Percentiles rank a stretch among this genome's conserved stretches.
Evolutionary conservation across 202 grass and related monocot species (phyloP).

Genomic region (Tripidium arundinaceum): DNA sequence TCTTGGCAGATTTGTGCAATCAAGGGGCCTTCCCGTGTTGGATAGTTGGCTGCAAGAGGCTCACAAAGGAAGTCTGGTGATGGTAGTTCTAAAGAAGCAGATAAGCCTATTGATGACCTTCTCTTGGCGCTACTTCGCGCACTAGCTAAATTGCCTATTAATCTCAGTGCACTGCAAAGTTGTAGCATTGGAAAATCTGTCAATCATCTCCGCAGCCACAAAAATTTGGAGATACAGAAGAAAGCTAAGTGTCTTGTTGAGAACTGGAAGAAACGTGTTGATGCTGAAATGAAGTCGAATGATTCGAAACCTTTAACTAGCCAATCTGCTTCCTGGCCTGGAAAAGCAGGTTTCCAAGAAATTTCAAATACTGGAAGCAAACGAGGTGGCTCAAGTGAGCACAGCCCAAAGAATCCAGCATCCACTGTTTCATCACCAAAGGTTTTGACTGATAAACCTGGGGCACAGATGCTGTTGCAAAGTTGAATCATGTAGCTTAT

Average conservation of each 20-base stretch:
- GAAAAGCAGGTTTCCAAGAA: constrained; percentile 62
- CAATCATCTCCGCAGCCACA: constrained; percentile 80
- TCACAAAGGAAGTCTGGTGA: constrained; percentile 66
- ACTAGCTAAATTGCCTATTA: constrained; percentile 67
- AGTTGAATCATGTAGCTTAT: constrained; percentile 23
- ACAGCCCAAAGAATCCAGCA: constrained; percentile 39
- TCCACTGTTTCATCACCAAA: constrained; percentile 44
- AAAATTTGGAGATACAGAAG: constrained; percentile 85
- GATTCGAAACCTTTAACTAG: constrained; percentile 55
- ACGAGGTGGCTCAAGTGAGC: constrained; percentile 56
- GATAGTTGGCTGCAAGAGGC: constrained; percentile 83
- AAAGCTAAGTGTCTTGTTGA: constrained; percentile 89
- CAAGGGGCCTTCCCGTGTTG: constrained; percentile 53
- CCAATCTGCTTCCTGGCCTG: constrained; percentile 64
- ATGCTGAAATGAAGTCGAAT: constrained; percentile 92
- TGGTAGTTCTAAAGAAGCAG: constrained; percentile 59
- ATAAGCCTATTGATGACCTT: constrained; percentile 60
- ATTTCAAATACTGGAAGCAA: constrained; percentile 56
- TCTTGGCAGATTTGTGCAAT: constrained; percentile 55
- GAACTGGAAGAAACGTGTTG: constrained; percentile 94
- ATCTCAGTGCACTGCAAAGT: constrained; percentile 58
- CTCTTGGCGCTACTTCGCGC: constrained; percentile 58
- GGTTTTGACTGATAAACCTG: constrained; percentile 40
- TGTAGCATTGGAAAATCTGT: constrained; percentile 83
- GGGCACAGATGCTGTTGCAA: constrained; percentile 32